These are phyloP conservation scores for Neurospora sp. DNA, from an alignment of 495 filamentous ascomycete genomes.

Conservation along the genomic window DNA sequence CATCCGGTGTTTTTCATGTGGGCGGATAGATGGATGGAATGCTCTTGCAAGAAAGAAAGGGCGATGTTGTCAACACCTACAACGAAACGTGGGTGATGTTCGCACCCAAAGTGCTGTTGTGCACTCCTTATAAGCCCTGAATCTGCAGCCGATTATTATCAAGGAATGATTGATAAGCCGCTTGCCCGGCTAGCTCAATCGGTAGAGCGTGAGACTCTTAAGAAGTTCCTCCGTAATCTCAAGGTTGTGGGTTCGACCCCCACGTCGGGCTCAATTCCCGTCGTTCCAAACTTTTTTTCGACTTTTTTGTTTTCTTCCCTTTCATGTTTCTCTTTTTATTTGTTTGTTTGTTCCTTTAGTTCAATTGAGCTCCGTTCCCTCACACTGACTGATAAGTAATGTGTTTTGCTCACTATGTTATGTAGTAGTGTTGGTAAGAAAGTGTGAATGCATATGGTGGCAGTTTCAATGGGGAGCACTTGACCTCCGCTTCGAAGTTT, in stretches of 20 bases:
- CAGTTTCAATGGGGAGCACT: too few relatives aligned
- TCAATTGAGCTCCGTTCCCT: background rate
- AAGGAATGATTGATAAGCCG: background rate
- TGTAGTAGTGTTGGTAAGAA: too few relatives aligned
- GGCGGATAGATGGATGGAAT: background rate
- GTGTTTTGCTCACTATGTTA: background rate
- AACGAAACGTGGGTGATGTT: background rate
- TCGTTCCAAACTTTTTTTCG: background rate
- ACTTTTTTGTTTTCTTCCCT: background rate
- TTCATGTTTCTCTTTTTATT: background rate
- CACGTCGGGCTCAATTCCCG: background rate
- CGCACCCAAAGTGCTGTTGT: background rate
- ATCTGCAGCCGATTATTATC: background rate
- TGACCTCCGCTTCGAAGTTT: too few relatives aligned
- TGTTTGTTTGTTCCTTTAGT: background rate
- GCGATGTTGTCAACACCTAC: background rate
- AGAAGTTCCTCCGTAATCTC: constrained; percentile 10
- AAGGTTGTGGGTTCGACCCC: background rate
- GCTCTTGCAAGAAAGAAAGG: background rate
- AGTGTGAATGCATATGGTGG: too few relatives aligned
- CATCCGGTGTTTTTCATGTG: too few relatives aligned
- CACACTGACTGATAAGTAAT: background rate
- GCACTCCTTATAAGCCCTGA: background rate
- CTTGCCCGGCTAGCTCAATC: constrained; percentile 52
- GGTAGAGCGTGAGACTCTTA: constrained; percentile 70